phyloP scores from a whole-genome alignment of 2,329 filamentous ascomycete genomes.

The Ramichloridium luteum region DNA sequence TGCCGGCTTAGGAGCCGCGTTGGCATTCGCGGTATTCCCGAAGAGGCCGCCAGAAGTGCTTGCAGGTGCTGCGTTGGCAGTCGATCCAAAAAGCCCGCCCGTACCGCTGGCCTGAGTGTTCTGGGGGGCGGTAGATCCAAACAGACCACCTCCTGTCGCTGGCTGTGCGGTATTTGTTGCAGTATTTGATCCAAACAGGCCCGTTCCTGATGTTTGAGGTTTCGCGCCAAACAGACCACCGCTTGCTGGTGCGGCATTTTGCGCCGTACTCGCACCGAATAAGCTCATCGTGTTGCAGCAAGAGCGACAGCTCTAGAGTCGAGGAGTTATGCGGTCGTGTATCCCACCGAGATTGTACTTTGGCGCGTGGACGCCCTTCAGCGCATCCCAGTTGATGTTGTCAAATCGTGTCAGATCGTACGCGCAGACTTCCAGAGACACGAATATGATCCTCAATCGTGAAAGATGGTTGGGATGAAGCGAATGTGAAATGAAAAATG shows the following conservation, averaged over 20 bases:
- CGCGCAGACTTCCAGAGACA: no score
- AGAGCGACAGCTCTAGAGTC: no score
- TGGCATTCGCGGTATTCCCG: conserved; percentile 3
- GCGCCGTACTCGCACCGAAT: conserved; percentile 7
- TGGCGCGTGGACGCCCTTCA: no score
- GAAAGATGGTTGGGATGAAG: no score
- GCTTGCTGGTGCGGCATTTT: conserved; percentile 6
- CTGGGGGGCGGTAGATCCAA: conserved; percentile 6
- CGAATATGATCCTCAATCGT: no score
- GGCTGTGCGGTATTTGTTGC: conserved; percentile 7
- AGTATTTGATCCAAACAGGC: conserved; percentile 6
- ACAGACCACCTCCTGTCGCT: conserved; percentile 8
- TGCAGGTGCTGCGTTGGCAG: conserved; percentile 15
- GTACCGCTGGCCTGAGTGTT: conserved; percentile 5
- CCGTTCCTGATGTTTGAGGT: conserved; percentile 2
- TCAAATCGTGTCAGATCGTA: no score
- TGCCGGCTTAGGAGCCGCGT: conserved; percentile 3
- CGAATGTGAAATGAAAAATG: no score
- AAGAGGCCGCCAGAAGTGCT: conserved; percentile 14
- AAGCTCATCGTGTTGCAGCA: no score
- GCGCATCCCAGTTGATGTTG: no score
- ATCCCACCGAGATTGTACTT: no score
- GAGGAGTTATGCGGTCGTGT: no score
- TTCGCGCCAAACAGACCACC: conserved; percentile 10
- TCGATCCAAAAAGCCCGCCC: conserved; percentile 8